These are phyloP conservation scores for Penicillium freii DNA, from an alignment of 2,329 filamentous ascomycete species.

Conservation along the genomic window DNA sequence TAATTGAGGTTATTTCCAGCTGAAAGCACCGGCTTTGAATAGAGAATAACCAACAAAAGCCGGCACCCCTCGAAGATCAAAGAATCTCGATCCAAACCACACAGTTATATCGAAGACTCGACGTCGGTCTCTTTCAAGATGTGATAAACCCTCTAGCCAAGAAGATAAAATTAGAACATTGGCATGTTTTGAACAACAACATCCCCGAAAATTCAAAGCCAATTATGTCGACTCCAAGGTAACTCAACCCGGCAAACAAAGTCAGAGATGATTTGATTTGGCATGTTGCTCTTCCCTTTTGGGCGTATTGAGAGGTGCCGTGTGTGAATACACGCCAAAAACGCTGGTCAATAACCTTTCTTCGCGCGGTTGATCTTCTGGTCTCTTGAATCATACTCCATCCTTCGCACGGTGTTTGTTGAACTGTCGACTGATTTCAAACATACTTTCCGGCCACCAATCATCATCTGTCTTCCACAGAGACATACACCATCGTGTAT, in stretches of 20 bases:
- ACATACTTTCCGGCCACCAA: slow-evolving; percentile 5
- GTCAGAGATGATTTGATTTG: background rate
- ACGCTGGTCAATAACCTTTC: background rate
- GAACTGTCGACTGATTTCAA: background rate
- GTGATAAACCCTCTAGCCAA: too few relatives aligned
- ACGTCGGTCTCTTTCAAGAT: too few relatives aligned
- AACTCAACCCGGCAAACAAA: background rate
- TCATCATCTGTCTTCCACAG: background rate
- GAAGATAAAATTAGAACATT: too few relatives aligned
- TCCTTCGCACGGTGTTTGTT: slow-evolving; percentile 1
- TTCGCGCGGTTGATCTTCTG: background rate
- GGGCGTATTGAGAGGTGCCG: background rate
- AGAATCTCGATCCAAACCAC: too few relatives aligned
- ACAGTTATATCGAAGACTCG: too few relatives aligned
- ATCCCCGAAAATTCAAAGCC: too few relatives aligned
- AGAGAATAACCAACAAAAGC: too few relatives aligned
- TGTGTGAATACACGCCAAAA: background rate
- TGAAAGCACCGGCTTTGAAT: too few relatives aligned
- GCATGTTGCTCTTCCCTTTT: background rate
- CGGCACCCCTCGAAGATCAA: too few relatives aligned
- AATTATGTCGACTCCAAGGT: too few relatives aligned
- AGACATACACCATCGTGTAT: background rate
- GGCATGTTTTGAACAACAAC: too few relatives aligned
- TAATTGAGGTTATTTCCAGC: too few relatives aligned
- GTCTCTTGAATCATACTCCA: background rate